Evolutionary conservation across 257 asterid species (phyloP).

Genomic region (Fraxinus pennsylvanica): DNA sequence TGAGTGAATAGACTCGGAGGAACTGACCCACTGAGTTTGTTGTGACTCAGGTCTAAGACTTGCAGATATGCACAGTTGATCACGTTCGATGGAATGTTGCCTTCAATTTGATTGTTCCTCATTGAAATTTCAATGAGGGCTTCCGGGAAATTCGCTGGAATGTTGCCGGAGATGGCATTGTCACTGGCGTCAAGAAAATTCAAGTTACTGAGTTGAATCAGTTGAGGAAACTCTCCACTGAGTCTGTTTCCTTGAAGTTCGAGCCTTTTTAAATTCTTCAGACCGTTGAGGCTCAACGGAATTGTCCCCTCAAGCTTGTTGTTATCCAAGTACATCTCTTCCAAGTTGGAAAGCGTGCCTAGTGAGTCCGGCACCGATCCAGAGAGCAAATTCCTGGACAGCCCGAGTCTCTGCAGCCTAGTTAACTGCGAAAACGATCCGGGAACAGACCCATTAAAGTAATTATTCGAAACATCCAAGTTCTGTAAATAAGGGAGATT

Average conservation of each 20-base stretch:
- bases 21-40: constrained; percentile 58
- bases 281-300: constrained; percentile 50
- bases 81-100: constrained; percentile 48
- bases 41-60: constrained; percentile 79
- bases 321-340: constrained; percentile 58
- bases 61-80: constrained; percentile 38
- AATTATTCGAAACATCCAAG: constrained; percentile 59
- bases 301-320: constrained; percentile 55
- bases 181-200: constrained; percentile 68
- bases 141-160: constrained; percentile 58
- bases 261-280: constrained; percentile 58
- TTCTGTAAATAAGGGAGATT: constrained; percentile 52
- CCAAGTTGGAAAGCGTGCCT: constrained; percentile 46
- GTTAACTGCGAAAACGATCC: constrained; percentile 49
- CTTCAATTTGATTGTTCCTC: constrained; percentile 60
- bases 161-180: constrained; percentile 61
- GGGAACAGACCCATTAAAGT: constrained; percentile 58
- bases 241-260: constrained; percentile 66
- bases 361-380: constrained; percentile 55
- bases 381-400: constrained; percentile 61
- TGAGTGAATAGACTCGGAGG: constrained; percentile 72
- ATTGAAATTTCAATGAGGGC: constrained; percentile 43
- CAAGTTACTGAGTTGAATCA: constrained; percentile 47
- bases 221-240: constrained; percentile 53
- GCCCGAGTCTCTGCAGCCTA: constrained; percentile 46